Base-by-base conservation (phyloP, 148 eudicot genomes). In the Spergularia bocconei region DNA sequence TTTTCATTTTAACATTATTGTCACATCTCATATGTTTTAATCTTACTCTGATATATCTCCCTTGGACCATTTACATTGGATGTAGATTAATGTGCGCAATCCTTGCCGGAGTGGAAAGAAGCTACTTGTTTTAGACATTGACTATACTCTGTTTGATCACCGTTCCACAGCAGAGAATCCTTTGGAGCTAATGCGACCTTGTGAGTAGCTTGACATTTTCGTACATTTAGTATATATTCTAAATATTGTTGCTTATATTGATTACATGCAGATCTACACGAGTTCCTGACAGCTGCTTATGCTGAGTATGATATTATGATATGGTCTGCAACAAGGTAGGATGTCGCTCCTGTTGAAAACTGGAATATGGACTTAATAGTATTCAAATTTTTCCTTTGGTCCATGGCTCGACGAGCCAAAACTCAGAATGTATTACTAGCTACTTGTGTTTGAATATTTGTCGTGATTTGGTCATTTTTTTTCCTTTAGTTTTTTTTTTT, bases 291-390 rank as follows among this genome's bases (percentile, higher is more conserved):
- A 7, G 96, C 98, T 78, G 96, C 83, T 80, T 95, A 95, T 90
- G 92, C 97, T 6, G 97, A 92, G 84, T 95, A 92, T 84, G 98
- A 95, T 81, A 92, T 95, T 59, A 89, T 95, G 82, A 95, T 95
- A 85, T 95, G 98, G 98, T 95, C 98, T 82, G 98, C 98, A 65
- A 95, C 98, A 74, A 89, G 97, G 98, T 89, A 41, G 74, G 84
- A 5, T 75, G 21, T 72, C 48, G 6, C 25, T 56, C 59, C 6
- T 21, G 39, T 38, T 70, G 17, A 47, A 25, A 53, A 55, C 54
- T 36, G 56, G 5, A 68, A 29, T 4, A 25, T 52, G 4, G 20
- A 73, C 5, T 61, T 29, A 0, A 23, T 67, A 20, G 52, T 55
- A 13, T 56, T 50, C 50, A 25, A 12, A 58, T 56, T 72, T 78